Conservation (phyloP, 176 grass and related monocot species). For the Rhynchospora tenuis region DNA sequence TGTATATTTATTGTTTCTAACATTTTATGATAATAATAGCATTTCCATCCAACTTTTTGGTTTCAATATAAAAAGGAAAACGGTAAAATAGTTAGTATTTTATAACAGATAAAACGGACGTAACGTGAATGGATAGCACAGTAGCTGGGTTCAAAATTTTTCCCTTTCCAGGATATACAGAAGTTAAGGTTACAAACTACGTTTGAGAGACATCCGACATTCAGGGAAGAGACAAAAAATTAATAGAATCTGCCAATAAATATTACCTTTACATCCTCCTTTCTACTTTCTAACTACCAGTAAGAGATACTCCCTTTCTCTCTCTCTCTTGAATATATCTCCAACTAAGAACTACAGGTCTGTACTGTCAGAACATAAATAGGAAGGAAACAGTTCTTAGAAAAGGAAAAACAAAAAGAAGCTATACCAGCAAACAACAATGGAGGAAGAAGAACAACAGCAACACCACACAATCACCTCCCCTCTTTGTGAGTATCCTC, state of each 20-base stretch:
- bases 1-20: no score
- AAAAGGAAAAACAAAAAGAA: background rate
- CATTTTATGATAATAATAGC: no score
- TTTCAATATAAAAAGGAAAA: no score
- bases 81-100: background rate
- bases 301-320: background rate
- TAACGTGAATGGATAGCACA: background rate
- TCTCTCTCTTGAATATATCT: background rate
- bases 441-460: conserved; percentile 14
- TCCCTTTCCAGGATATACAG: background rate
- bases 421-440: background rate
- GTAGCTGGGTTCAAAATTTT: background rate
- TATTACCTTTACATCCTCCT: background rate
- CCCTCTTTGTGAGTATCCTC: conserved; percentile 34
- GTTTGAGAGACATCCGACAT: background rate
- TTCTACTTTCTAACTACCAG: background rate
- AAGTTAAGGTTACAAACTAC: background rate
- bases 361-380: background rate
- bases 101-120: background rate
- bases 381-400: background rate
- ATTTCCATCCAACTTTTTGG: no score
- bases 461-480: conserved; percentile 34
- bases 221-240: background rate
- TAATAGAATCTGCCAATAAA: background rate
- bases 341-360: background rate